A percentile compares a stretch with the other conserved stretches of the same genome.
Conservation (phyloP, 768 basidiomycete species). For the Serendipita sp. region DNA sequence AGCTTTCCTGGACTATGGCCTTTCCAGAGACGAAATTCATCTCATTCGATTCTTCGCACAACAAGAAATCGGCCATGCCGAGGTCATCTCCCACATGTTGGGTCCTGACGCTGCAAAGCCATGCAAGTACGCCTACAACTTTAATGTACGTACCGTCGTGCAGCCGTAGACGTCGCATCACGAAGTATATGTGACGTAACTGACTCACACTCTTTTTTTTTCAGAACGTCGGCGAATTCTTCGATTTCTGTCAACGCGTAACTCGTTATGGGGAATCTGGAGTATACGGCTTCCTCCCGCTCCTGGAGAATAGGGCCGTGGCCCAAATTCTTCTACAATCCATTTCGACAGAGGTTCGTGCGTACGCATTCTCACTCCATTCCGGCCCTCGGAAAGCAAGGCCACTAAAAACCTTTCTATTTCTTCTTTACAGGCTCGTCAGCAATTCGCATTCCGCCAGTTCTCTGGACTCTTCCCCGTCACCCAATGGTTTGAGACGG, state of each 20-base stretch:
- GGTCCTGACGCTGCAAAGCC: slow-evolving; percentile 30
- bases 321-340: slow-evolving; percentile 39
- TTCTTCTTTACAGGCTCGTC: slow-evolving; percentile 27
- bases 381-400: no score
- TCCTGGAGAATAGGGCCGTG: slow-evolving; percentile 39
- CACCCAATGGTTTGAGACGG: slow-evolving; percentile 32
- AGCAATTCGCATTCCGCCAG: slow-evolving; percentile 52
- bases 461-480: slow-evolving; percentile 42
- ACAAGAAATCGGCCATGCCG: slow-evolving; percentile 49
- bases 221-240: slow-evolving; percentile 38
- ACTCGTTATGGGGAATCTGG: slow-evolving; percentile 44
- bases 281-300: slow-evolving; percentile 48
- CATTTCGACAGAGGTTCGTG: slow-evolving; percentile 38
- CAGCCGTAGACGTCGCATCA: no score
- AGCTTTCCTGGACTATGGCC: slow-evolving; percentile 40
- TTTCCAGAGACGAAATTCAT: slow-evolving; percentile 20
- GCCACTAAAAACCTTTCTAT: no score
- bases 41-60: slow-evolving; percentile 48
- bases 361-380: neutral
- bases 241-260: slow-evolving; percentile 42
- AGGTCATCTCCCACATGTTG: slow-evolving; percentile 36
- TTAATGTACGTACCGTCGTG: neutral
- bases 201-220: slow-evolving; percentile 18
- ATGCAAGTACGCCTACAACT: slow-evolving; percentile 40
- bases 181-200: no score